Base-by-base conservation (phyloP, 352 stramenopile species). In the Phytophthora aleatoria region DNA sequence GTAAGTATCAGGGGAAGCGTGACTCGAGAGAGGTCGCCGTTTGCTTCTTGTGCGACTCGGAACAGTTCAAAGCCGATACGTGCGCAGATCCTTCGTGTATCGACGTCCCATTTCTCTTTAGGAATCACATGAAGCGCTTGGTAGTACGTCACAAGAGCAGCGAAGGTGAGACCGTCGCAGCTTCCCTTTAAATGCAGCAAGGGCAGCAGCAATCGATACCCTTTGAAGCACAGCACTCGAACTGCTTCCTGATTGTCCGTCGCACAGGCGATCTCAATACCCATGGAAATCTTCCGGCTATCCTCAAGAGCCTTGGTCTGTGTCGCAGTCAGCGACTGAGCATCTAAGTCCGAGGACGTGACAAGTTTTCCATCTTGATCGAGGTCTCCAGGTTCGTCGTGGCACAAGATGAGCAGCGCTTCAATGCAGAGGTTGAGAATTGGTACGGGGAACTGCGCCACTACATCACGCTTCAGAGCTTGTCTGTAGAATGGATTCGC, bases 21-120 rank as follows among this genome's bases (percentile, higher is more conserved):
- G 13, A 54, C 61, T 1, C 67, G 47, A 15, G 36, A 33, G 31
- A 84, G 41, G 10, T 71, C 51, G 26, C 15, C 50, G 62, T 59
- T 73, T 54, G 10, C 26, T 53, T 60, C 63, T 66, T 63, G 56
- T 1, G 58, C 70, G 10, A 90, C 69, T 9, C 77, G 80, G 27
- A 88, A 73, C n/a, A 92, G 48, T 47, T 92, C 83, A 35, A 89
- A 91, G 1, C 68, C 71, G 24, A 92, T 54, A 24, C 81, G 81
- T 50, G 74, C 67, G 35, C 70, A 68, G 39, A 91, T 80, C 28
- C 50, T 83, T 28, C 62, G 69, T 6, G 80, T 87, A 35, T 91
- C 81, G 11, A 64, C 61, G 5, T 87, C 74, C 79, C 79, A 89
- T 27, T 63, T 47, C 2, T 73, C 41, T 5, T 20, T 28, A 38